Evolutionary conservation across 768 basidiomycete species (phyloP), one percentile per base, ranked within the genome.

Genomic region (Gymnopilus dilepis): DNA sequence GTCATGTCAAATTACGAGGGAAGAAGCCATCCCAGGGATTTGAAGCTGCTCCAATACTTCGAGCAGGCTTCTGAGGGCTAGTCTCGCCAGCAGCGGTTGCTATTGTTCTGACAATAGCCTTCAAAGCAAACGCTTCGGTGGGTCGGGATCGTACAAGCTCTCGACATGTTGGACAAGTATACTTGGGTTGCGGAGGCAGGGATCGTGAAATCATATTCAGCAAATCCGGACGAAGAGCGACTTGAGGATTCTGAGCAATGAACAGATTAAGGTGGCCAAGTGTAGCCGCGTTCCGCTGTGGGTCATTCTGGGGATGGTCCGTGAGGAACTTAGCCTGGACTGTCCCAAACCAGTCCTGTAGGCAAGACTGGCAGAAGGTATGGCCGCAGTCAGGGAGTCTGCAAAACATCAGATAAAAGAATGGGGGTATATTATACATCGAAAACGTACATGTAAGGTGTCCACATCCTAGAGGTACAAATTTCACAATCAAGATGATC

Each of bases 361-460:
- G 77, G 65, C 90, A 92, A 5, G 70, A 70, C 62, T 82, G 75
- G 68, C 90, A 92, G 68, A 87, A 91, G 0, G 84, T 83, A 71
- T 92, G 90, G 2, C 90, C 90, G 57, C 90, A 92, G 40, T 80
- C 80, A 6, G 83, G 73, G 21, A 92, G 77, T 5, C 90, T 91
- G 11, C 1, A 58, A 24, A 37, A 51, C 12, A 28, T 21, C 47
- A 17, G 8, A 51, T 8, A 30, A 26, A 21, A 31, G 22, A 5
- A 28, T 26, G 40, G 2, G 47, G 13, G 13, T 31, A 56, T 41
- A 57, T 64, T 56, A 33, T 21, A 24, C 59, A 12, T 45, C 31
- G 40, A 22, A 26, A 7, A 77, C 88, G 41, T 65, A 91, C 90
- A 82, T 78, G 65, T 84, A 88, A 0, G 90, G 90, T 7, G 77